These are phyloP conservation scores for Podila verticillata DNA, from an alignment of 192 early-diverging fungal genomes.

Conservation along the genomic window DNA sequence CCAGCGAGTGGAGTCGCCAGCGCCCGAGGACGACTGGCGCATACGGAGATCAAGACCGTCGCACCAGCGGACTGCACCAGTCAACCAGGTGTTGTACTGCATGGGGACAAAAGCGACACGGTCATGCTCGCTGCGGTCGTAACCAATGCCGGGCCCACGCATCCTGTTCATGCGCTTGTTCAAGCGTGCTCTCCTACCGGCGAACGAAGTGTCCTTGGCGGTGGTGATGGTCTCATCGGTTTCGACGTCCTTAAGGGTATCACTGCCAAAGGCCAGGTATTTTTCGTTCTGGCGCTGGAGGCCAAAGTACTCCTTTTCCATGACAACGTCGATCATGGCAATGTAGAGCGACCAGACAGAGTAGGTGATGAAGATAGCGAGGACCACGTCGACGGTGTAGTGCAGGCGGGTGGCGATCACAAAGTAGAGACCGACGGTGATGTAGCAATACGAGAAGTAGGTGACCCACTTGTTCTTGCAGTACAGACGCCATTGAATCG, in stretches of 20 bases:
- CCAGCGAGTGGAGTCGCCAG: slow-evolving; percentile 6
- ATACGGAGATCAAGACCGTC: slow-evolving; percentile 55
- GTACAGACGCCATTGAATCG: slow-evolving; percentile 51
- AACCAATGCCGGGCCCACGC: slow-evolving; percentile 46
- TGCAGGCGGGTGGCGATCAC: slow-evolving; percentile 53
- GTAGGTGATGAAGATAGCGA: slow-evolving; percentile 64
- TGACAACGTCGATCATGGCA: slow-evolving; percentile 51
- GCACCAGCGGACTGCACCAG: slow-evolving; percentile 49
- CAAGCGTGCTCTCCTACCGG: slow-evolving; percentile 22
- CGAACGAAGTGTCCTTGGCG: not conserved
- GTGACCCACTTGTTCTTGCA: slow-evolving; percentile 38
- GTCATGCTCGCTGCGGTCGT: slow-evolving; percentile 43
- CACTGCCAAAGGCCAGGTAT: slow-evolving; percentile 14
- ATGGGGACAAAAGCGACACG: slow-evolving; percentile 51
- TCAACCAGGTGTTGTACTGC: slow-evolving; percentile 53
- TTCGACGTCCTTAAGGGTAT: not conserved
- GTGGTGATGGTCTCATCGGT: slow-evolving; percentile 2
- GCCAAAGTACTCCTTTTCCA: slow-evolving; percentile 55
- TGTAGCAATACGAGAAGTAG: slow-evolving; percentile 49
- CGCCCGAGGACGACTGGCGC: not conserved
- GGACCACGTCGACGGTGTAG: slow-evolving; percentile 53
- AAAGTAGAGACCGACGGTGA: slow-evolving; percentile 39
- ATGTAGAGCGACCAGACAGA: slow-evolving; percentile 66
- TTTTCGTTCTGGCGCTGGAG: slow-evolving; percentile 33
- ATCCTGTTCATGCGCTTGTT: slow-evolving; percentile 37